Percentiles rank a stretch among this genome's conserved stretches.
Evolutionary conservation across 179 eudicot genomes (phyloP).

Genomic region (Carnegiea gigantea): DNA sequence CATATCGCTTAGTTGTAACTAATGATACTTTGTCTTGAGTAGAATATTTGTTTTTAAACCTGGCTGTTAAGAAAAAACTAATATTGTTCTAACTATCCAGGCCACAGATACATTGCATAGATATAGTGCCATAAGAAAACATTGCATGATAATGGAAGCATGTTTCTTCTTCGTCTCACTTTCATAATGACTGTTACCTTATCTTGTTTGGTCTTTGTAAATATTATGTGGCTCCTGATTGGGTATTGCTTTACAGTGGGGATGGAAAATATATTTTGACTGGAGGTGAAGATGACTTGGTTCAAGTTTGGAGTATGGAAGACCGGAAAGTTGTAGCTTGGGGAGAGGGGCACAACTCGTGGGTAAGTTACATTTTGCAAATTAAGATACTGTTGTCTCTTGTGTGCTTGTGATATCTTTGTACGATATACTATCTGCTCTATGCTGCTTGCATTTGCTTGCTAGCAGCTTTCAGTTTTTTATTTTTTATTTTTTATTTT

Average conservation of each 20-base stretch:
- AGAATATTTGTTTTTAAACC: background rate
- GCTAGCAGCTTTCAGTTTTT: too few species aligned
- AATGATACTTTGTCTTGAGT: background rate
- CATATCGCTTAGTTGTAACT: background rate
- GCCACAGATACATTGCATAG: background rate
- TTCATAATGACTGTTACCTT: background rate
- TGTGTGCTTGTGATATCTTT: background rate
- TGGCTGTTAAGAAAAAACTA: background rate
- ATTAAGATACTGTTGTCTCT: background rate
- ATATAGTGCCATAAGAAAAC: background rate
- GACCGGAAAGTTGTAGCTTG: conserved; percentile 93
- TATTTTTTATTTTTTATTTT: too few species aligned
- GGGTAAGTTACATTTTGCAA: conserved; percentile 53
- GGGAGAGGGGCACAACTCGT: conserved; percentile 98
- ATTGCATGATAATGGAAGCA: background rate
- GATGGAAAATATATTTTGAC: conserved; percentile 85
- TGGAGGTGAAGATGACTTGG: conserved; percentile 98
- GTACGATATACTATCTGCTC: conserved; percentile 14
- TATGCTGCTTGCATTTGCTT: background rate
- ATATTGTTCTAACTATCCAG: background rate
- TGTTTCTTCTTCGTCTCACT: background rate
- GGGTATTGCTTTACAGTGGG: conserved; percentile 47
- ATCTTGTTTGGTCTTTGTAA: conserved; percentile 4
- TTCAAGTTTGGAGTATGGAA: conserved; percentile 99
- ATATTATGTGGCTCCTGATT: conserved; percentile 18